Percentiles rank a stretch among this genome's conserved stretches.
Conservation (phyloP, 176 grass and related monocot species). For the Triticum dicoccoides region DNA sequence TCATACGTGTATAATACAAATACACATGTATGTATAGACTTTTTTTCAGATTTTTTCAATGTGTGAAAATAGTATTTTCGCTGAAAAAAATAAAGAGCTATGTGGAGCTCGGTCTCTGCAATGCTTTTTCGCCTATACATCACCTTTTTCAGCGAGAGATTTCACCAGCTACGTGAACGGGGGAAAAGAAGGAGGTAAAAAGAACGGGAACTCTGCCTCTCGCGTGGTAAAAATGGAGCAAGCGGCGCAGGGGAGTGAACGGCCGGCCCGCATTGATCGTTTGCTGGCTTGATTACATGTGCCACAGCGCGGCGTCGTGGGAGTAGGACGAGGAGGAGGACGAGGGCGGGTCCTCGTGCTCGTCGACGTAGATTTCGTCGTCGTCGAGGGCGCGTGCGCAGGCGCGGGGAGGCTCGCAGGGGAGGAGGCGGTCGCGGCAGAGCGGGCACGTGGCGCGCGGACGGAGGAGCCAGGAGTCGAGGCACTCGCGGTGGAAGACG, state of each 20-base stretch:
- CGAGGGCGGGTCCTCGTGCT: not conserved
- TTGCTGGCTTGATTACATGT: not conserved
- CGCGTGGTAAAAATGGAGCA: not conserved
- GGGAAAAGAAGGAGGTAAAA: not conserved
- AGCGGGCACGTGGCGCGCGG: slow-evolving; percentile 72
- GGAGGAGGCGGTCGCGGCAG: slow-evolving; percentile 58
- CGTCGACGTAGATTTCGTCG: slow-evolving; percentile 15
- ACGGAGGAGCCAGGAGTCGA: slow-evolving; percentile 45
- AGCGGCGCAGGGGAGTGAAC: not conserved
- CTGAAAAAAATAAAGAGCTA: too few species aligned
- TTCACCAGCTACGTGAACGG: not conserved
- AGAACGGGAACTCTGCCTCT: not conserved
- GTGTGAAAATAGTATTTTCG: too few species aligned
- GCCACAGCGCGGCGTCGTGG: slow-evolving; percentile 32
- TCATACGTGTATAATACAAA: too few species aligned
- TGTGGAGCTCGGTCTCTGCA: too few species aligned
- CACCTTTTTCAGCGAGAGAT: not conserved
- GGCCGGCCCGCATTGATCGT: not conserved
- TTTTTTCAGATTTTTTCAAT: too few species aligned
- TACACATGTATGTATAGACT: too few species aligned
- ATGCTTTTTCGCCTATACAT: not conserved
- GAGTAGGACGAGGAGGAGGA: not conserved
- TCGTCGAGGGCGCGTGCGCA: not conserved
- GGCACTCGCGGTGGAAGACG: slow-evolving; percentile 49
- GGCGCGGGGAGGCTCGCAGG: not conserved